Conservation (phyloP, 2,329 filamentous ascomycete genomes). For the Lasiodiplodia citricola region DNA sequence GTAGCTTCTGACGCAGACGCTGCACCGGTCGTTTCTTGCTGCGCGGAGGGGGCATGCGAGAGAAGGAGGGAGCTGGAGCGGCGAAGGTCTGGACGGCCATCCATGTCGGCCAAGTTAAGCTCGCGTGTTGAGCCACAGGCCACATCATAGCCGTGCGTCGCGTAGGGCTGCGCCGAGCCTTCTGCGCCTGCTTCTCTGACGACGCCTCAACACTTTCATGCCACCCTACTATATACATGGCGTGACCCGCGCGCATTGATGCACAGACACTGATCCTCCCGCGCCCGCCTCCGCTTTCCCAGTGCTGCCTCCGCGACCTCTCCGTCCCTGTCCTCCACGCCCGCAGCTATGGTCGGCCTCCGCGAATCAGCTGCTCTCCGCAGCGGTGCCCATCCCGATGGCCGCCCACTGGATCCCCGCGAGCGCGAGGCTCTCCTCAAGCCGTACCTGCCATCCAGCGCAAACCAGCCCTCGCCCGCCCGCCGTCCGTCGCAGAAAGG, state of each 20-base stretch:
- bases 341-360: constrained; percentile 32
- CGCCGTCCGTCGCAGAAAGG: constrained; percentile 22
- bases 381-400: constrained; percentile 42
- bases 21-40: constrained; percentile 22
- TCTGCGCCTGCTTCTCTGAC: constrained; percentile 15
- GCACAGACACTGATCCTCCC: neutral
- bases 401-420: constrained; percentile 46
- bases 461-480: constrained; percentile 2
- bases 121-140: constrained; percentile 23
- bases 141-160: constrained; percentile 6
- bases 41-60: constrained; percentile 22
- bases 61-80: constrained; percentile 1
- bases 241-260: neutral
- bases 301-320: neutral
- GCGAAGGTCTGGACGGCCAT: constrained; percentile 6
- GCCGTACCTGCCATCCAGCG: constrained; percentile 56
- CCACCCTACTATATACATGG: neutral
- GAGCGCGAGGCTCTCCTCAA: constrained; percentile 59
- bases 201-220: constrained; percentile 15
- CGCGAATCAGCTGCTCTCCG: constrained; percentile 42
- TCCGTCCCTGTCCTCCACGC: neutral
- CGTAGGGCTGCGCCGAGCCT: constrained; percentile 22
- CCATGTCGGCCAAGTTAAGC: constrained; percentile 18
- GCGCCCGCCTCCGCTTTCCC: neutral
- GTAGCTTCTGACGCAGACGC: constrained; percentile 26